These are phyloP conservation scores for Lyophyllum atratum DNA, from an alignment of 768 basidiomycete genomes.

Conservation along the genomic window DNA sequence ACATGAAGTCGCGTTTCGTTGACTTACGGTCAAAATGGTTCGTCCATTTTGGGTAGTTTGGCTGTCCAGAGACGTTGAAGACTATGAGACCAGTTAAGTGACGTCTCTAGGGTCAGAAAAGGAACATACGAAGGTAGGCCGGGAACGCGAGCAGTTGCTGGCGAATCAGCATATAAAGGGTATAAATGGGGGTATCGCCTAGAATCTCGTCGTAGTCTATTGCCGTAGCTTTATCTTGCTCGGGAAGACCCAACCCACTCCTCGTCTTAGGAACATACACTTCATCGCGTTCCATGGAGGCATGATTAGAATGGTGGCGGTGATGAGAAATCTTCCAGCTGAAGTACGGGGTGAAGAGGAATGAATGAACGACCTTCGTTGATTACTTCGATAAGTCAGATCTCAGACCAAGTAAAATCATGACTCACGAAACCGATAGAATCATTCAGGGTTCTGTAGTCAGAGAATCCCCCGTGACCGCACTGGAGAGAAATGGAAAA, in stretches of 20 bases:
- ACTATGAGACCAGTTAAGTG: constrained; percentile 32
- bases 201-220: constrained; percentile 57
- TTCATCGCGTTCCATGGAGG: constrained; percentile 56
- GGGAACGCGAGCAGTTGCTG: constrained; percentile 64
- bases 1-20: not conserved
- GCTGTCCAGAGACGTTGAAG: constrained; percentile 64
- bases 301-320: constrained; percentile 52
- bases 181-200: constrained; percentile 64
- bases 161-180: constrained; percentile 53
- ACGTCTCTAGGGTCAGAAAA: not conserved
- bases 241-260: constrained; percentile 52
- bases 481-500: constrained; percentile 39
- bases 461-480: constrained; percentile 59
- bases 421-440: constrained; percentile 50
- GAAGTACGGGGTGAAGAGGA: constrained; percentile 55
- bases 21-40: constrained; percentile 67
- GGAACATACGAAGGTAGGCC: constrained; percentile 54
- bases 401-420: not conserved
- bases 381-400: constrained; percentile 1
- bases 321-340: constrained; percentile 59
- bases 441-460: constrained; percentile 48
- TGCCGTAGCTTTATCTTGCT: constrained; percentile 27
- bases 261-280: constrained; percentile 66
- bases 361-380: constrained; percentile 48
- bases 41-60: constrained; percentile 60